Evolutionary conservation across 139 green algal species (phyloP).

Genomic region (Chlamydomonas incerta): DNA sequence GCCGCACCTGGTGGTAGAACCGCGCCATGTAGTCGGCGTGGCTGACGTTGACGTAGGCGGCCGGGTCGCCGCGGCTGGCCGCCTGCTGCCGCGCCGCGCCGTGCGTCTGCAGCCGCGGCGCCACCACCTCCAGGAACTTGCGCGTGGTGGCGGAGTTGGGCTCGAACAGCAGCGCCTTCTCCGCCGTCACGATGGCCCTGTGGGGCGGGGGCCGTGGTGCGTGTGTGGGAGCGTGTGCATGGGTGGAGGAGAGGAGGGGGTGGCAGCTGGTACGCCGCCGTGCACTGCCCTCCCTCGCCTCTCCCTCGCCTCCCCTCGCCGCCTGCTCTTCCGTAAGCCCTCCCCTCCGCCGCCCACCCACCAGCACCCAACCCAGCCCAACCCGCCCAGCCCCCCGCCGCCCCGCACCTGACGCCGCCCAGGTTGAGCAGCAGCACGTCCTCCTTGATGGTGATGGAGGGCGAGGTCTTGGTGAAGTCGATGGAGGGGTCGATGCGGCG

Average conservation of each 20-base stretch:
- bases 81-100: background rate
- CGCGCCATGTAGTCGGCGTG: conserved; percentile 59
- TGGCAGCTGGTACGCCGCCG: no score
- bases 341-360: no score
- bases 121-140: conserved; percentile 84
- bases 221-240: no score
- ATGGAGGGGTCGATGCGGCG: conserved; percentile 91
- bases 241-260: no score
- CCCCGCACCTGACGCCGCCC: conserved; percentile 77
- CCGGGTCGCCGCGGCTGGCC: background rate
- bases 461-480: conserved; percentile 81
- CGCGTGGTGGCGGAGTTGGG: conserved; percentile 65
- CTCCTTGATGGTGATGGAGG: conserved; percentile 89
- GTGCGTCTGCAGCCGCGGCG: conserved; percentile 70
- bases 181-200: conserved; percentile 81
- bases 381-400: no score
- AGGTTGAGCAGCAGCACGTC: conserved; percentile 91
- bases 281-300: no score
- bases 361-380: no score
- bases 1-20: conserved; percentile 56
- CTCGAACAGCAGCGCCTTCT: conserved; percentile 93
- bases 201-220: background rate
- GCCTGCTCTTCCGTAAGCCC: background rate
- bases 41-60: conserved; percentile 22
- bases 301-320: background rate